Evolutionary conservation across 2,329 filamentous ascomycete genomes (phyloP).

Genomic region (Colletotrichum musae): DNA sequence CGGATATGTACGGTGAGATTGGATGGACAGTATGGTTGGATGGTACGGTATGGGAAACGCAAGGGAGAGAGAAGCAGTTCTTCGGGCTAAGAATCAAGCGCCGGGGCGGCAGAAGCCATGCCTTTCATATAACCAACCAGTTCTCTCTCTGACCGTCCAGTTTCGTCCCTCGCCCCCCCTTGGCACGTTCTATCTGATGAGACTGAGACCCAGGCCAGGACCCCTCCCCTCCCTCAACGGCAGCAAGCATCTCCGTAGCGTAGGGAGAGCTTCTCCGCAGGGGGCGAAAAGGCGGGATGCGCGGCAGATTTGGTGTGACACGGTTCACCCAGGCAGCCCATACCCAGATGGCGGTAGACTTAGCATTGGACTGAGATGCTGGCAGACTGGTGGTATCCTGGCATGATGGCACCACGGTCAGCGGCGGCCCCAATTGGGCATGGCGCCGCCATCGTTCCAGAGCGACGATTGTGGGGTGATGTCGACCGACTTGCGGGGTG

Average conservation of each 20-base stretch:
- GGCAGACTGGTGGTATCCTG: constrained; percentile 1
- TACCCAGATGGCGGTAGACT: too few species aligned
- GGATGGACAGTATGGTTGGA: too few species aligned
- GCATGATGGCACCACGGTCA: constrained; percentile 38
- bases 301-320: constrained; percentile 35
- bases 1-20: too few species aligned
- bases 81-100: constrained; percentile 19
- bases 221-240: constrained; percentile 14
- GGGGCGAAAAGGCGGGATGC: constrained; percentile 36
- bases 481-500: constrained; percentile 40
- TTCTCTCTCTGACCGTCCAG: not conserved
- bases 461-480: constrained; percentile 41
- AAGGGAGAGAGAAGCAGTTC: constrained; percentile 25
- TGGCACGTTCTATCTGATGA: constrained; percentile 26
- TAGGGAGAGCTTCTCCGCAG: constrained; percentile 18
- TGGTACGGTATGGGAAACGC: constrained; percentile 2
- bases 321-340: not conserved
- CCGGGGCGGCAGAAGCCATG: constrained; percentile 31
- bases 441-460: constrained; percentile 39
- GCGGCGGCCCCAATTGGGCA: constrained; percentile 33
- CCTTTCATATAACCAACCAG: constrained; percentile 36
- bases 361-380: not conserved
- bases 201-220: not conserved
- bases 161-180: constrained; percentile 22
- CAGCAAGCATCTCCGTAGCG: constrained; percentile 11